Percentiles rank a stretch among this genome's conserved stretches.
These are phyloP conservation scores for Beverwykella pulmonaria DNA, from an alignment of 495 filamentous ascomycete genomes.

Conservation along the genomic window DNA sequence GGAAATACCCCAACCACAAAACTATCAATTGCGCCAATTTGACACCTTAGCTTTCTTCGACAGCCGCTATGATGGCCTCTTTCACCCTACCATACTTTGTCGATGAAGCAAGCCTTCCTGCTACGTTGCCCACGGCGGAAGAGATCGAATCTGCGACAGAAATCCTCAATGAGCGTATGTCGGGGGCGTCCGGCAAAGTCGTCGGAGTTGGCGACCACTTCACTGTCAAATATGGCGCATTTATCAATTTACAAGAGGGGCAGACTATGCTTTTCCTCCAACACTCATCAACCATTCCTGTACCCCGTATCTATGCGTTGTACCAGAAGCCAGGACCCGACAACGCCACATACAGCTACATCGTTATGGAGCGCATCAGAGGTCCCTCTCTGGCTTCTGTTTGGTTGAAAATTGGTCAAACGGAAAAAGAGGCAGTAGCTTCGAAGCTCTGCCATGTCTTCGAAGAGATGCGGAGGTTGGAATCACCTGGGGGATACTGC, in stretches of 20 bases:
- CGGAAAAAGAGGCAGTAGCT: slow-evolving; percentile 43
- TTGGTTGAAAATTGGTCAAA: slow-evolving; percentile 42
- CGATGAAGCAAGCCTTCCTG: slow-evolving; percentile 31
- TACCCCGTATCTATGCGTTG: slow-evolving; percentile 48
- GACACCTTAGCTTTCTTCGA: slow-evolving; percentile 18
- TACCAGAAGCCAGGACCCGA: slow-evolving; percentile 39
- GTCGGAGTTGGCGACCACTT: slow-evolving; percentile 43
- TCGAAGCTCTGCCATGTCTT: slow-evolving; percentile 42
- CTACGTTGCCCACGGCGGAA: slow-evolving; percentile 29
- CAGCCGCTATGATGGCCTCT: slow-evolving; percentile 23
- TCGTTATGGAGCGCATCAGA: slow-evolving; percentile 48
- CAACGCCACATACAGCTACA: slow-evolving; percentile 40
- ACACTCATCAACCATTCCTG: slow-evolving; percentile 41
- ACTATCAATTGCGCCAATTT: slow-evolving; percentile 19
- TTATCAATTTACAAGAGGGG: slow-evolving; percentile 44
- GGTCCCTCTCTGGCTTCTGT: slow-evolving; percentile 43
- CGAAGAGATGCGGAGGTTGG: slow-evolving; percentile 45
- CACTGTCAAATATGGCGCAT: slow-evolving; percentile 48
- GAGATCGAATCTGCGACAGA: slow-evolving; percentile 33
- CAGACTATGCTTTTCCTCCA: slow-evolving; percentile 49
- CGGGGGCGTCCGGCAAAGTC: slow-evolving; percentile 30
- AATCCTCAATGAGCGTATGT: slow-evolving; percentile 33
- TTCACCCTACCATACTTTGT: slow-evolving; percentile 24
- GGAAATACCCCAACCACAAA: slow-evolving; percentile 8
- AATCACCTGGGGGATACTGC: slow-evolving; percentile 46